Conservation (phyloP, 106 monocot species). For the Apostasia shenzhenica region DNA sequence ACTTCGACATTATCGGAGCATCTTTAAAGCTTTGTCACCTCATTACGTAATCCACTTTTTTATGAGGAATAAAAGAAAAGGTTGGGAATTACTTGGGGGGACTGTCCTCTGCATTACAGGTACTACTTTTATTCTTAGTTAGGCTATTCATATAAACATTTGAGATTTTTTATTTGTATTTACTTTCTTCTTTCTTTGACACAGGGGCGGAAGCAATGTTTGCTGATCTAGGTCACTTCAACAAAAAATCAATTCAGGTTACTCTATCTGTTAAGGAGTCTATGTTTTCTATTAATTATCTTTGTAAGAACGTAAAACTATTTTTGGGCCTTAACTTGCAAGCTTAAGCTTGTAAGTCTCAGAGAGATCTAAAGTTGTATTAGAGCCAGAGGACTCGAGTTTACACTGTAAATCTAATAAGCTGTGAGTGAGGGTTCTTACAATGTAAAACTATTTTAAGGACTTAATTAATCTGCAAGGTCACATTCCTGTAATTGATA, state of each 20-base stretch:
- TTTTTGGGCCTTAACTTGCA: too few relatives aligned
- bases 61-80: slow-evolving; percentile 35
- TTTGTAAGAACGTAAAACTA: too few relatives aligned
- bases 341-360: too few relatives aligned
- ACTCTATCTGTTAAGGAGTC: not conserved
- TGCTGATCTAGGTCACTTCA: slow-evolving; percentile 93
- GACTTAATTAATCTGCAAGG: too few relatives aligned
- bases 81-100: slow-evolving; percentile 71
- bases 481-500: too few relatives aligned
- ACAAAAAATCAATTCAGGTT: slow-evolving; percentile 81
- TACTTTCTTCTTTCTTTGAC: not conserved
- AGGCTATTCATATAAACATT: not conserved
- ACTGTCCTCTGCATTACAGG: slow-evolving; percentile 86
- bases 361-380: too few relatives aligned
- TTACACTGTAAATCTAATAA: too few relatives aligned
- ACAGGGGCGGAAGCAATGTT: slow-evolving; percentile 87
- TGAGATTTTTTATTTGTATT: not conserved
- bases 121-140: not conserved
- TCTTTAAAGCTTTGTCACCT: slow-evolving; percentile 74
- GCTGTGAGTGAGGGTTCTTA: too few relatives aligned
- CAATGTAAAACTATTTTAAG: too few relatives aligned
- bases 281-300: too few relatives aligned
- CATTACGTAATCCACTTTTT: slow-evolving; percentile 66
- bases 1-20: slow-evolving; percentile 43
- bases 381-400: too few relatives aligned